Base-by-base conservation (phyloP, 306 rosid genomes). In the Prunus fruticosa region DNA sequence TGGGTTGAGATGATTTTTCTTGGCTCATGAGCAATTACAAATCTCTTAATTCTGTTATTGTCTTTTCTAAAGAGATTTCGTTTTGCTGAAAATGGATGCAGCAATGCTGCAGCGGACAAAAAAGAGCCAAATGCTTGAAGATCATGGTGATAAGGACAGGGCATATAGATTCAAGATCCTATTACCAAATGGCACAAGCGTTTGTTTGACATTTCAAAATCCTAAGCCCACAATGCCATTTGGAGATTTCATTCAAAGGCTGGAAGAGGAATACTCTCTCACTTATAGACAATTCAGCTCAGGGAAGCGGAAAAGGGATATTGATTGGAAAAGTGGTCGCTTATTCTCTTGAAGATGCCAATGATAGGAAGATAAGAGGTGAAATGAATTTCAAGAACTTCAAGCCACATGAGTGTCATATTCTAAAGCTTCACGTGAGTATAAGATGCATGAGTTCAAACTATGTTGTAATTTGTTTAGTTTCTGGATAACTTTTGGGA, bases 341-440 rank as follows among this genome's bases (percentile, higher is more conserved):
- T 34, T 90, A 2, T 74, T 43, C n/a, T 85, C 81, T 87, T 27
- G 79, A 69, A 72, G 95, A 90, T 75, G 64, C 65, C 8, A 64
- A 53, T 28, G 86, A 82, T 38, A 7, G 11, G 3, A 69, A 79
- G 76, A 67, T 88, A 0, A 71, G 34, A 63, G 14, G 64, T 2
- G 20, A 27, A 0, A 47, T 90, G 66, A 72, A 79, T 3, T 87
- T 90, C 51, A 67, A 65, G 32, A 75, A 61, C 4, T 87, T 73
- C 23, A 70, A 74, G 52, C 84, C 84, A 20, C 20, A 69, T 3
- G 78, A 80, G 62, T 84, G 87, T 58, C 88, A 90, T 62, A 80
- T 84, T 67, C 79, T 90, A 57, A 72, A 76, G 34, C 89, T 90
- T 81, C 84, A 76, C 49, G 95, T 90, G 51, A 87, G 91, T 82